Evolutionary conservation across 352 stramenopile genomes (phyloP).

Genomic region (Pythium biforme): DNA sequence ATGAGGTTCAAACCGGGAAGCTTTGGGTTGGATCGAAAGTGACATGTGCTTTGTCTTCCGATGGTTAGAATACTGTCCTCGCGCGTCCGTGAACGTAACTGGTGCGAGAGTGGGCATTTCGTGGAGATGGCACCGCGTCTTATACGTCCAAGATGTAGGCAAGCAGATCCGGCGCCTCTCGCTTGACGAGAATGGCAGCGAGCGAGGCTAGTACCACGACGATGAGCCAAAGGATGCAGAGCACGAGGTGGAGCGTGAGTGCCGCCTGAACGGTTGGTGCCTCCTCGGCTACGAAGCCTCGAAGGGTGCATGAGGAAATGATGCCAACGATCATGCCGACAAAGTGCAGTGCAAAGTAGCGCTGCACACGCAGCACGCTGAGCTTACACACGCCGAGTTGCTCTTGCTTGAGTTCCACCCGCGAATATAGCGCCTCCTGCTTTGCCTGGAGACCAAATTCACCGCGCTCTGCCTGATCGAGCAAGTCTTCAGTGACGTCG

Average conservation of each 20-base stretch:
- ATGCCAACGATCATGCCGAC: slow-evolving; percentile 44
- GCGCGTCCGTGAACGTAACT: no score
- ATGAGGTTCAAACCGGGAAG: no score
- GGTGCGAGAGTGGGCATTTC: no score
- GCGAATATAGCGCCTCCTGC: slow-evolving; percentile 44
- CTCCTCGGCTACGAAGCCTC: slow-evolving; percentile 25
- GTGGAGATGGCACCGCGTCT: not conserved
- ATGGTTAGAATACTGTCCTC: no score
- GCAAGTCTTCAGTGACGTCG: slow-evolving; percentile 44
- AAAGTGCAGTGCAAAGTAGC: slow-evolving; percentile 39
- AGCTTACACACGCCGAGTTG: slow-evolving; percentile 58
- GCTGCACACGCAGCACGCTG: slow-evolving; percentile 53
- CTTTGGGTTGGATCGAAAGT: no score
- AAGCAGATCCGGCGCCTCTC: slow-evolving; percentile 43
- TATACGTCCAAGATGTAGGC: slow-evolving; percentile 48
- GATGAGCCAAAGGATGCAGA: slow-evolving; percentile 51
- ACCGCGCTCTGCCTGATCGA: slow-evolving; percentile 57
- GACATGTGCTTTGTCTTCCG: no score
- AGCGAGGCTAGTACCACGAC: slow-evolving; percentile 32
- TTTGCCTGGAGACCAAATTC: slow-evolving; percentile 74
- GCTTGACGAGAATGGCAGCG: slow-evolving; percentile 39
- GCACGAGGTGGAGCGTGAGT: slow-evolving; percentile 40
- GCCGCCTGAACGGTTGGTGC: slow-evolving; percentile 25
- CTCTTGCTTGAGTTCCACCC: slow-evolving; percentile 56
- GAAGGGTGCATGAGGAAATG: slow-evolving; percentile 22